Conservation (phyloP, 495 filamentous ascomycete genomes). For the Podospora conica region DNA sequence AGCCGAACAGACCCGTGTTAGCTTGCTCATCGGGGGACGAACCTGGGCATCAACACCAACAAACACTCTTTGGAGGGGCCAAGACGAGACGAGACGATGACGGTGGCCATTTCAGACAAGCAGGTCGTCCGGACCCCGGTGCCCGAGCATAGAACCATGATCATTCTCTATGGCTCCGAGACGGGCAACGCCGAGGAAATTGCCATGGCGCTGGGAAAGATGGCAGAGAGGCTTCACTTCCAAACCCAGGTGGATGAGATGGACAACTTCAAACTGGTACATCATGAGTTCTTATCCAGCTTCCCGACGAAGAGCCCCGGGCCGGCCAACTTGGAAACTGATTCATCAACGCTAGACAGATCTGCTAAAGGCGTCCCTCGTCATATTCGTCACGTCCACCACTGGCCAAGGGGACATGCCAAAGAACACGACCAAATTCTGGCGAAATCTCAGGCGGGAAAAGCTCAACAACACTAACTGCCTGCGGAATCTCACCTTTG, state of each 20-base stretch:
- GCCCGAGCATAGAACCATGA: constrained; percentile 49
- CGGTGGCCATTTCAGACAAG: neutral
- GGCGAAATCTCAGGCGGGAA: constrained; percentile 75
- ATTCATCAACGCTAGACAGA: constrained; percentile 27
- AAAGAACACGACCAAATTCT: constrained; percentile 69
- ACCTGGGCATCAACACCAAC: neutral
- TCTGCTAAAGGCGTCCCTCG: constrained; percentile 50
- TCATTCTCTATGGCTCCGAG: constrained; percentile 89
- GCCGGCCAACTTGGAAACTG: neutral
- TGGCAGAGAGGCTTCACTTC: constrained; percentile 71
- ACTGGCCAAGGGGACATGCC: constrained; percentile 95
- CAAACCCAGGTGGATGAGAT: constrained; percentile 65
- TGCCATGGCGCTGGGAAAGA: constrained; percentile 71
- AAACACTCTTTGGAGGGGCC: neutral
- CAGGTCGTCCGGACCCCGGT: constrained; percentile 7
- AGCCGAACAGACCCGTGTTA: neutral
- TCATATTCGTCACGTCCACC: constrained; percentile 79
- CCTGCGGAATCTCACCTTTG: constrained; percentile 61
- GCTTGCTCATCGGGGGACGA: neutral
- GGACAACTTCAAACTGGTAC: constrained; percentile 68
- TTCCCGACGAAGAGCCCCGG: neutral
- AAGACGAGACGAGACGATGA: constrained; percentile 9
- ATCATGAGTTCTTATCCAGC: constrained; percentile 22
- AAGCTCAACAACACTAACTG: constrained; percentile 66
- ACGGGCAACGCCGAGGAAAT: constrained; percentile 89